Conservation (phyloP, 1,284 basidiomycete species). For the Sporisorium sorghi region DNA sequence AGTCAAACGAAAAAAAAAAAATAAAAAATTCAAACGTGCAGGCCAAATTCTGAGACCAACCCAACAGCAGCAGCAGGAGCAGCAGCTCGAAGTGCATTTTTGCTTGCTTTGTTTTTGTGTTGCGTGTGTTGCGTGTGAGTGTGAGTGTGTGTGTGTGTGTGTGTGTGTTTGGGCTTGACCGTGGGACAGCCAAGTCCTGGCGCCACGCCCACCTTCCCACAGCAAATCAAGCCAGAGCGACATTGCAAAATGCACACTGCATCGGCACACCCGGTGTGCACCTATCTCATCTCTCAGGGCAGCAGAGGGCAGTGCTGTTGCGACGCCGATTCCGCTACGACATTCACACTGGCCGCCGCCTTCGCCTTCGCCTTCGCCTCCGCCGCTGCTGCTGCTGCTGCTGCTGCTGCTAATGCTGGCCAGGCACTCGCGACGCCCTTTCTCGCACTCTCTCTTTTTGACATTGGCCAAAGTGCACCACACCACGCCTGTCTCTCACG, state of each 20-base stretch:
- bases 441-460: neutral
- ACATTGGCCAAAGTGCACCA: neutral
- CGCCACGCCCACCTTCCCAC: neutral
- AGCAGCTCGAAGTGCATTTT: too few species aligned
- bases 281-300: too few species aligned
- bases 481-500: too few species aligned
- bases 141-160: too few species aligned
- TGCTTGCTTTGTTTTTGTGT: neutral
- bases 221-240: neutral
- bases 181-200: neutral
- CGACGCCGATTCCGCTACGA: neutral
- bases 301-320: neutral
- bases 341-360: too few species aligned
- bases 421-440: neutral
- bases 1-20: too few species aligned
- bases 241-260: too few species aligned
- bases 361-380: too few species aligned
- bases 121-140: too few species aligned
- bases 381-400: too few species aligned
- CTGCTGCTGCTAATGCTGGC: neutral
- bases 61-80: neutral
- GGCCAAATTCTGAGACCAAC: neutral
- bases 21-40: neutral
- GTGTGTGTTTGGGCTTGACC: neutral
- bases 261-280: neutral